phyloP scores from a whole-genome alignment of 768 basidiomycete genomes.

The Auriscalpium orientale region DNA sequence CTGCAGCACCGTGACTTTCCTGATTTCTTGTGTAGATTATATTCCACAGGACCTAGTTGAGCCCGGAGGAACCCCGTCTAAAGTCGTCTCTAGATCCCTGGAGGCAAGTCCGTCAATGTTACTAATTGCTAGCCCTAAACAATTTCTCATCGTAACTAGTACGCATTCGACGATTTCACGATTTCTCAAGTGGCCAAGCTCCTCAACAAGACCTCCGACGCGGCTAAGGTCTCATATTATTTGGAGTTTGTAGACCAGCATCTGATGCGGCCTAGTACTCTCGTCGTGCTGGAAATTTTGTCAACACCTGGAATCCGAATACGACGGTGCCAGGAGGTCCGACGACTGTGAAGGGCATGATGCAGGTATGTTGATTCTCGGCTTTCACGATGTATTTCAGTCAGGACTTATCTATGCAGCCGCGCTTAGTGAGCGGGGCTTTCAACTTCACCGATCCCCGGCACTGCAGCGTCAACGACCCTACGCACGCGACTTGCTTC shows the following conservation, averaged over 20 bases:
- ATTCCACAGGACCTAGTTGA: constrained; percentile 26
- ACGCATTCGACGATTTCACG: constrained; percentile 57
- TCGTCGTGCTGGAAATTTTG: constrained; percentile 46
- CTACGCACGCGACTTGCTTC: constrained; percentile 49
- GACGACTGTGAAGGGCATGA: constrained; percentile 42
- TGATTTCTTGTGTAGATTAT: constrained; percentile 16
- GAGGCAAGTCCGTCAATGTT: constrained; percentile 32
- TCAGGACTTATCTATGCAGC: constrained; percentile 26
- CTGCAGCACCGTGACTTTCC: constrained; percentile 16
- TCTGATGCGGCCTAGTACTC: constrained; percentile 33
- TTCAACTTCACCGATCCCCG: constrained; percentile 61
- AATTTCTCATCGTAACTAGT: constrained; percentile 24
- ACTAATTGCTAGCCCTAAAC: too few relatives aligned
- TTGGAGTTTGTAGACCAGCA: background rate
- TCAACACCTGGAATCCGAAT: constrained; percentile 54
- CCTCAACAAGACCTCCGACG: constrained; percentile 43
- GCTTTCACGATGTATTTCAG: background rate
- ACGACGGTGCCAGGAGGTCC: constrained; percentile 42
- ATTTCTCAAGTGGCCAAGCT: constrained; percentile 57
- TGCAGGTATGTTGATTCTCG: constrained; percentile 36
- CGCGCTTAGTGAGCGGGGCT: constrained; percentile 45
- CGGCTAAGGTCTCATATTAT: constrained; percentile 34
- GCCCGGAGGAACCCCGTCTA: constrained; percentile 47
- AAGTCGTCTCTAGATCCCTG: constrained; percentile 54
- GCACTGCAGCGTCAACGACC: constrained; percentile 60